A percentile compares a stretch with the other conserved stretches of the same genome.
These are phyloP conservation scores for Kodamaea derodonti DNA, from an alignment of 1,139 yeast species.

Conservation along the genomic window DNA sequence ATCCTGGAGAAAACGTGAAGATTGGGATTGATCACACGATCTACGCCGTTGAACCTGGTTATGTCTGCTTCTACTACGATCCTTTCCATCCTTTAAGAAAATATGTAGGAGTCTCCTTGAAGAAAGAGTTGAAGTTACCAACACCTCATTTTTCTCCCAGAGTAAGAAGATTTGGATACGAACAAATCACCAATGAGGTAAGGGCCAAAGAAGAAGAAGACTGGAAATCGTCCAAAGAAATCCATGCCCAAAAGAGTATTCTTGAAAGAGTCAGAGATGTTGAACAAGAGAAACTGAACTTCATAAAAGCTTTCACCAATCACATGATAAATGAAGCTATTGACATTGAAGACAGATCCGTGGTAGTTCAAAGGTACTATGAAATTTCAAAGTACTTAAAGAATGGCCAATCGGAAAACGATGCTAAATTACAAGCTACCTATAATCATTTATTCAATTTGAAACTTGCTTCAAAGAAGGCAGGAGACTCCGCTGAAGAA, in stretches of 20 bases:
- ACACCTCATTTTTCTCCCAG: conserved; percentile 88
- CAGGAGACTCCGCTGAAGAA: conserved; percentile 33
- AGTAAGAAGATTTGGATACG: conserved; percentile 78
- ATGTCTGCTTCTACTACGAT: conserved; percentile 83
- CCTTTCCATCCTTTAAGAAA: conserved; percentile 96
- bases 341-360: conserved; percentile 27
- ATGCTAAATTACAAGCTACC: conserved; percentile 57
- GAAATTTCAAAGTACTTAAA: conserved; percentile 31
- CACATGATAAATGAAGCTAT: conserved; percentile 1
- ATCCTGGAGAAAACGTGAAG: conserved; percentile 89
- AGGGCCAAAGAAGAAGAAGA: conserved; percentile 56
- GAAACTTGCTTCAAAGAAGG: conserved; percentile 39
- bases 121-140: conserved; percentile 63
- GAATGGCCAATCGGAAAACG: conserved; percentile 35
- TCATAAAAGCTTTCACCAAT: conserved; percentile 2
- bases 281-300: conserved; percentile 30
- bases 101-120: conserved; percentile 83
- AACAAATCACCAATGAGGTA: conserved; percentile 45
- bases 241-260: conserved; percentile 50
- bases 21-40: conserved; percentile 94
- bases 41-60: conserved; percentile 90
- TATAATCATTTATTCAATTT: conserved; percentile 48
- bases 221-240: conserved; percentile 61
- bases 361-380: conserved; percentile 51
- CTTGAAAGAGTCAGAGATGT: conserved; percentile 23